Evolutionary conservation across 1,284 basidiomycete species (phyloP), one percentile per base, ranked within the genome.

Genomic region (Mixia osmundae): DNA sequence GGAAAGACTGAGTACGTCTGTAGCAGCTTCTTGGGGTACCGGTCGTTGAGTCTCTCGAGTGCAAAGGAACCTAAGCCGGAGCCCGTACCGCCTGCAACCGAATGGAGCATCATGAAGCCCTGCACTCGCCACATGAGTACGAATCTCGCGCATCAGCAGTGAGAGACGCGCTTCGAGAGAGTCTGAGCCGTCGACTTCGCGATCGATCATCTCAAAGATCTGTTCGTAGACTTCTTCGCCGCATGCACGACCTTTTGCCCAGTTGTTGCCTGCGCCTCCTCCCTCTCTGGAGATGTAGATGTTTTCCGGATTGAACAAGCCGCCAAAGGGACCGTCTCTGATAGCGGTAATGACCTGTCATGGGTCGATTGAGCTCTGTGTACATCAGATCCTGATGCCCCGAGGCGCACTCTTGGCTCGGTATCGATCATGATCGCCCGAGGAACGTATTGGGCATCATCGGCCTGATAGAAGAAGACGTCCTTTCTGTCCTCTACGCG

Each of bases 1-100:
- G 91, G 91, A 50, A 97, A 99, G 35, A 99, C 91, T 22, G 85
- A 94, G 60, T 99, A 97, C 4, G 91, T 99, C 55, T 99, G 91
- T 36, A 95, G 87, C 41, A 97, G 69, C 58, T 99, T 97, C 62
- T 99, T 99, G 0, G 91, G 91, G 53, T 94, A 99, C 47, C 77
- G 80, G 61, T 99, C 91, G 57, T 91, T 94, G 26, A 97, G 62
- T 22, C 87, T 69, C 60, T 97, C 91, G 33, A 99, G 71, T 18
- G 97, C 63, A 61, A 83, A 97, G 12, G 91, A 97, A 24, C 91
- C 91, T 7, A 99, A 70, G 2, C 91, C 91, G 0, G 91, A 97
- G 18, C 91, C 91, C 3, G 91, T 99, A 5, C 91, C 89, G 24
- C 91, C 89, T 26, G 91, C 91, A 56, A 97, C 97, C 21, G 89